Conservation (phyloP, 352 stramenopile species). For the Globisporangium cederbergense region DNA sequence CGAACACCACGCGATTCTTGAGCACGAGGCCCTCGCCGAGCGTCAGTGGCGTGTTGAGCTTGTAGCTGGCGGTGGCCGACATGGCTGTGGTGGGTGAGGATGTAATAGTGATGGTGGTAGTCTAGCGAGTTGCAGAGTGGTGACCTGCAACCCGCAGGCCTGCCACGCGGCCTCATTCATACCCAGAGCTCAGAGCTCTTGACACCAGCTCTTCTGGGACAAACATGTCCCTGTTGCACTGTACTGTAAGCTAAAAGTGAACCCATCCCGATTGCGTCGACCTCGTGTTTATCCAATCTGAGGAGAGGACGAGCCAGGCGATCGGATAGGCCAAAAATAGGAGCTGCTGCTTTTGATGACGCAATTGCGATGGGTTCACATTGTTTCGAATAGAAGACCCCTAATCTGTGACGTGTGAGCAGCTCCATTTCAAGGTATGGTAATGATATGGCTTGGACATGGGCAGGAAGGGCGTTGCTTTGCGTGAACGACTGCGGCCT, state of each 20-base stretch:
- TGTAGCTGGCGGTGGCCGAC: conserved; percentile 23
- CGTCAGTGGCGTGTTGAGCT: conserved; percentile 33
- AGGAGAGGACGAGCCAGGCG: not conserved
- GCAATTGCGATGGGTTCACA: not conserved
- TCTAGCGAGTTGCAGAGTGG: not conserved
- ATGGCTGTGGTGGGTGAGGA: not conserved
- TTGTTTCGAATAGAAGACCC: not conserved
- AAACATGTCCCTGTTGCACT: not conserved
- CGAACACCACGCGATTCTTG: conserved; percentile 53
- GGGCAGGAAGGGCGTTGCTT: too few species aligned
- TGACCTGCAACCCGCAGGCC: not conserved
- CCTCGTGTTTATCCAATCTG: not conserved
- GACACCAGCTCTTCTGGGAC: too few species aligned
- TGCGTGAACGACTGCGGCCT: too few species aligned
- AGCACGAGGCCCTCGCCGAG: conserved; percentile 31
- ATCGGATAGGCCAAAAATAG: not conserved
- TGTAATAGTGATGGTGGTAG: too few species aligned
- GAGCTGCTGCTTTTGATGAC: not conserved
- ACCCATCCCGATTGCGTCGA: not conserved
- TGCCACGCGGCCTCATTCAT: not conserved
- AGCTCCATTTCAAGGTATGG: too few species aligned
- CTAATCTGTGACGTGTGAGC: not conserved
- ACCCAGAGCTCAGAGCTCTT: too few species aligned
- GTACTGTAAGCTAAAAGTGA: not conserved
- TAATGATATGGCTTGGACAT: too few species aligned